Evolutionary conservation across 2,329 filamentous ascomycete genomes (phyloP), one percentile per base, ranked within the genome.

Genomic region (Penicillium verrucosum): DNA sequence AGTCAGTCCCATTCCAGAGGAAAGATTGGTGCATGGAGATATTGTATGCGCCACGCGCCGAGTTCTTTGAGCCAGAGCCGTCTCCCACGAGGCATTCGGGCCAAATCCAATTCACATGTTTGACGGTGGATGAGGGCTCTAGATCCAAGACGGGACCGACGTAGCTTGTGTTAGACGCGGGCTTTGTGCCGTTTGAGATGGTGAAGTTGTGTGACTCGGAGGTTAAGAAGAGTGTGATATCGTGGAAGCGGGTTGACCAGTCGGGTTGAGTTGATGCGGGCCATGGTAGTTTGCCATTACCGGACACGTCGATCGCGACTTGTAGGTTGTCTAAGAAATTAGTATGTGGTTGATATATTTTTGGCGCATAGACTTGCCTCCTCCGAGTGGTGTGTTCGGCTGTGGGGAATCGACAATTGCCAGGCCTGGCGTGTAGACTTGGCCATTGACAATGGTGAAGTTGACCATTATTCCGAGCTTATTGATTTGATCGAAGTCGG

Each of bases 21-120:
- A 88, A 90, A 65, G 81, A 86, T 66, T 90, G 87, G 54, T 86
- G 85, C 64, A 90, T 88, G 6, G 86, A 88, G 65, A 90, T 85
- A 65, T 90, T 89, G 68, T 89, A 89, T 18, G 77, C 73, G 3
- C 86, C 87, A 3, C 85, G 78, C 25, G 81, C 81, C 49, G 80
- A 84, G 55, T 75, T 75, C 4, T 73, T 69, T 16, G 57, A 56
- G 1, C 70, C 64, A 27, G 80, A 70, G 3, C 84, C 84, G 48
- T 86, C 76, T 18, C 87, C 87, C 3, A 85, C 83, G 0, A 90
- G 76, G 64, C 87, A 90, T 56, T 82, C 81, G 0, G 88, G 87
- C 87, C 87, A 90, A 21, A 82, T 76, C 85, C 87, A 90, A 67
- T 86, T 86, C 59, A 89, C 80, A 68, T 90, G 87, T 69, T 90